Base-by-base conservation (phyloP, 257 asterid species). In the Linaria vulgaris region DNA sequence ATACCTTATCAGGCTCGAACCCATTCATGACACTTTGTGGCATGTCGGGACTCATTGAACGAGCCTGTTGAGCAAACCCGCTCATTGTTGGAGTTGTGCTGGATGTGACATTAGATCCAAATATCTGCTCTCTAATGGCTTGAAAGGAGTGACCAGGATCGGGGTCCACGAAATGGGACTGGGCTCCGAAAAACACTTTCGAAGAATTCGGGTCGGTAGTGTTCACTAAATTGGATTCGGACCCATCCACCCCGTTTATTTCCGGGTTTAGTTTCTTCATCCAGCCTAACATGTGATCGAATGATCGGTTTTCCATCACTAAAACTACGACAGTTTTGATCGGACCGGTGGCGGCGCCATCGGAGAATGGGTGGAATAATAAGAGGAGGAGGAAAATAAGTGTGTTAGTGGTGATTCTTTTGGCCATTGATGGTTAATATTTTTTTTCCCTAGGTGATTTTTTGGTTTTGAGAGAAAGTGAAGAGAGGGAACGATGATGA, bases 281-380 rank as follows among this genome's bases (percentile, higher is more conserved):
- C 98, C 98, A 91, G 0, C 96, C 98, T 12, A 91, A 59, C 95
- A 91, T 86, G 72, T 91, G 98, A 77, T 91, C 98, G 78, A 91
- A 91, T n/a, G 98, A 91, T 9, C 96, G 83, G 70, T 91, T 91
- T 77, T 91, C 96, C 98, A 91, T 91, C 25, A 88, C 96, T 61
- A 91, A 58, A 43, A 91, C 84, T 63, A 91, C 98, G 74, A 91
- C 95, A 5, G 92, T 88, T 9, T 88, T 91, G 14, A 91, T 82
- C 7, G 95, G 95, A 23, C 85, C 75, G 24, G 69, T 64, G 63
- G 85, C 75, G 24, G 68, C 65, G 63, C 43, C 39, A 60, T 3
- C 34, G 4, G 34, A 27, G 34, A 39, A 17, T 0, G 45, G 51
- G 20, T 12, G 49, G 47, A 64, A 15, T 51, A 56, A 19, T 47